Percentiles rank a stretch among this genome's conserved stretches.
Evolutionary conservation across 2,329 filamentous ascomycete species (phyloP).

Genomic region (Aspergillus texensis): DNA sequence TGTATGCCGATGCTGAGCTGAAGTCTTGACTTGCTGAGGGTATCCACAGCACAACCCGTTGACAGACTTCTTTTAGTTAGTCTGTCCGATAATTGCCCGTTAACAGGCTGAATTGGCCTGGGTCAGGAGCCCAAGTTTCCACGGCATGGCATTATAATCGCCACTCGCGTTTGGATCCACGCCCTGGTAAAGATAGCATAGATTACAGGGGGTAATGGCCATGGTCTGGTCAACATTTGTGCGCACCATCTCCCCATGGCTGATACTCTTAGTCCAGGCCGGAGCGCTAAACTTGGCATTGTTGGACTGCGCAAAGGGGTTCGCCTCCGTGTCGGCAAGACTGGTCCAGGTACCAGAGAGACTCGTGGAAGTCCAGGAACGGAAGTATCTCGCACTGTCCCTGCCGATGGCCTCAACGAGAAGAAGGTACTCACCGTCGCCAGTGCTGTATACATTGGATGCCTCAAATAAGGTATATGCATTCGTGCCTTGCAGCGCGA

Average conservation of each 20-base stretch:
- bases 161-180: neutral
- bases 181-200: slow-evolving; percentile 10
- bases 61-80: too few species aligned
- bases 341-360: slow-evolving; percentile 4
- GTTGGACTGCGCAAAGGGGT: neutral
- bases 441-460: slow-evolving; percentile 4
- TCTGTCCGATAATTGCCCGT: too few species aligned
- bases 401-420: slow-evolving; percentile 8
- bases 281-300: neutral
- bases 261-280: slow-evolving; percentile 8
- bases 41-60: too few species aligned
- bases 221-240: slow-evolving; percentile 6
- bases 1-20: too few species aligned
- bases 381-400: slow-evolving; percentile 3
- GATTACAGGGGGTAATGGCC: slow-evolving; percentile 7
- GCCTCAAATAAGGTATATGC: slow-evolving; percentile 6
- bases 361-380: slow-evolving; percentile 2
- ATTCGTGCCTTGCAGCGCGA: slow-evolving; percentile 5
- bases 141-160: slow-evolving; percentile 1
- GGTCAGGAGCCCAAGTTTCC: slow-evolving; percentile 7
- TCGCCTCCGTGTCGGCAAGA: slow-evolving; percentile 1
- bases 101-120: neutral
- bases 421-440: slow-evolving; percentile 3
- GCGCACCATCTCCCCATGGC: slow-evolving; percentile 11
- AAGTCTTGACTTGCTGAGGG: too few species aligned